These are phyloP conservation scores for Trichoderma lentiforme DNA, from an alignment of 2,329 filamentous ascomycete genomes.

Conservation along the genomic window DNA sequence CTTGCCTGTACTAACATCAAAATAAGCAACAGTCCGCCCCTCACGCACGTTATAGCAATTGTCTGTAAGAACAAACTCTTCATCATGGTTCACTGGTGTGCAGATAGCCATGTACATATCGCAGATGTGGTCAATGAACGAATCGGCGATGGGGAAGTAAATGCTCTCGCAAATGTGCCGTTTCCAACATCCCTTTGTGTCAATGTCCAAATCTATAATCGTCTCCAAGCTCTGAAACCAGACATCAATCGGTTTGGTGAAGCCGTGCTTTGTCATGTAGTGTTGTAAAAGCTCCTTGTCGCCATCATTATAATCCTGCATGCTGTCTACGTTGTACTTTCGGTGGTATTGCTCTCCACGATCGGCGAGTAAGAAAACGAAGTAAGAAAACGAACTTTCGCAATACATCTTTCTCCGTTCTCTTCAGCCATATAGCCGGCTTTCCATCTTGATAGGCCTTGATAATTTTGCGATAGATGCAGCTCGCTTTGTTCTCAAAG, in stretches of 20 bases:
- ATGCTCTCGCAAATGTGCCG: background rate
- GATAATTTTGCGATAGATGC: background rate
- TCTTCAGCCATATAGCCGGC: background rate
- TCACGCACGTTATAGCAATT: background rate
- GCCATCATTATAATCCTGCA: background rate
- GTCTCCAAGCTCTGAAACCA: background rate
- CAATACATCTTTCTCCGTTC: background rate
- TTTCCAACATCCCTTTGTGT: background rate
- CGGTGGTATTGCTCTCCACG: background rate
- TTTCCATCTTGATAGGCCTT: background rate
- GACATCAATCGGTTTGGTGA: background rate
- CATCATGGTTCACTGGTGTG: background rate
- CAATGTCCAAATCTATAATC: background rate
- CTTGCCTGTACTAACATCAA: background rate
- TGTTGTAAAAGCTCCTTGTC: background rate
- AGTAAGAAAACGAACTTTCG: conserved; percentile 1
- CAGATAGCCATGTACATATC: background rate
- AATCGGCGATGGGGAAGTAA: background rate
- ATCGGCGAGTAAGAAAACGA: background rate
- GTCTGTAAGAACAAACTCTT: background rate
- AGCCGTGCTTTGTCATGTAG: background rate
- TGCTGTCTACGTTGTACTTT: background rate
- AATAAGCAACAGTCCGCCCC: background rate
- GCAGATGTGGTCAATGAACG: background rate
- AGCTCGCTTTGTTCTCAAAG: background rate